phyloP scores from a whole-genome alignment of 768 basidiomycete genomes.

The Tricholoma flavovirens region DNA sequence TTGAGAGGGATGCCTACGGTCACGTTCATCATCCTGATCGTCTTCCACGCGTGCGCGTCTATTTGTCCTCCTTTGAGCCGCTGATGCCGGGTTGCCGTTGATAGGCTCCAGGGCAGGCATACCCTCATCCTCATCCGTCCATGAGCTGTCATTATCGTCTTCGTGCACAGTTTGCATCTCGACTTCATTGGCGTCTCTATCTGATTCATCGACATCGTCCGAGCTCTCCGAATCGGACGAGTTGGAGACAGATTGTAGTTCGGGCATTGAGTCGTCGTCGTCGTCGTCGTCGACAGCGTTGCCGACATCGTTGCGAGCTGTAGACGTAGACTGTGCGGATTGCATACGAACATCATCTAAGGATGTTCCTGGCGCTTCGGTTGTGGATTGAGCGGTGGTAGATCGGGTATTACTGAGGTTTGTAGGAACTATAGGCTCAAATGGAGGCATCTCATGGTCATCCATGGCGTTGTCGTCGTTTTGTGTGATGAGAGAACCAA shows the following conservation, averaged over 20 bases:
- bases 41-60: constrained; percentile 57
- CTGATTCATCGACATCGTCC: constrained; percentile 23
- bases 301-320: background rate
- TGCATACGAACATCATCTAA: background rate
- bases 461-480: background rate
- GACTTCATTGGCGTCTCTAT: constrained; percentile 22
- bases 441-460: constrained; percentile 2
- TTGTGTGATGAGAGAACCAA: background rate
- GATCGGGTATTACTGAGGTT: background rate
- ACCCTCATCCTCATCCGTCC: constrained; percentile 25
- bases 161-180: constrained; percentile 28
- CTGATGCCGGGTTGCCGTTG: background rate
- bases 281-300: constrained; percentile 27
- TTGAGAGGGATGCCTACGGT: constrained; percentile 61
- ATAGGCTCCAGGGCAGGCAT: constrained; percentile 27
- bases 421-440: constrained; percentile 1
- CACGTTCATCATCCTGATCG: constrained; percentile 55
- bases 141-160: constrained; percentile 20
- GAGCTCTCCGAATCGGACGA: constrained; percentile 18
- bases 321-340: background rate
- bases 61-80: constrained; percentile 17
- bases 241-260: constrained; percentile 32
- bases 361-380: background rate
- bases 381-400: background rate
- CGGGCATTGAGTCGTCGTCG: constrained; percentile 37